Conservation (phyloP, 345 rosid species). For the thale cress (Arabidopsis thaliana) region DNA sequence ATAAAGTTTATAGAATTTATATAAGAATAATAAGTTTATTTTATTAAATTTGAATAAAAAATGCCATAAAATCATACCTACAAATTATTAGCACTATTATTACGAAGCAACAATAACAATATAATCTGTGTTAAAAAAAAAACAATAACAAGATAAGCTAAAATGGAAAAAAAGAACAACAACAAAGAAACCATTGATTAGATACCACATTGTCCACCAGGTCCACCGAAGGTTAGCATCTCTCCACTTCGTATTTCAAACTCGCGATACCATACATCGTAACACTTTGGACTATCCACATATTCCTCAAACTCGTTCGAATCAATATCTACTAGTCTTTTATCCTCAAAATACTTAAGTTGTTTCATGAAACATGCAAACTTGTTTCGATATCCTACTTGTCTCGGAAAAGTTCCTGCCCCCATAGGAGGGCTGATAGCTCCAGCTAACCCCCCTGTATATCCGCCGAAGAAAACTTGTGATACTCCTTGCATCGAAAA, state of each 20-base stretch:
- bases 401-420: conserved; percentile 6
- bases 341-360: background rate
- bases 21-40: background rate
- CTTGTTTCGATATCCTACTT: background rate
- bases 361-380: conserved; percentile 19
- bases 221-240: conserved; percentile 28
- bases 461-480: conserved; percentile 14
- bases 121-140: background rate
- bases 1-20: background rate
- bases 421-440: conserved; percentile 23
- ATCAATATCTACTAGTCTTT: background rate
- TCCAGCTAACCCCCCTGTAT: background rate
- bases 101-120: background rate
- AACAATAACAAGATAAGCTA: background rate
- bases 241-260: conserved; percentile 13
- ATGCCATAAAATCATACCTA: no score
- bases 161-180: background rate
- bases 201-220: conserved; percentile 26
- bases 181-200: conserved; percentile 1
- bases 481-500: conserved; percentile 7
- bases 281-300: conserved; percentile 31
- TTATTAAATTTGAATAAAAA: background rate
- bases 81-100: background rate
- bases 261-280: conserved; percentile 11
- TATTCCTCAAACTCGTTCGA: background rate